Evolutionary conservation across 2,329 filamentous ascomycete species (phyloP).

Genomic region (Talaromyces verruculosus): DNA sequence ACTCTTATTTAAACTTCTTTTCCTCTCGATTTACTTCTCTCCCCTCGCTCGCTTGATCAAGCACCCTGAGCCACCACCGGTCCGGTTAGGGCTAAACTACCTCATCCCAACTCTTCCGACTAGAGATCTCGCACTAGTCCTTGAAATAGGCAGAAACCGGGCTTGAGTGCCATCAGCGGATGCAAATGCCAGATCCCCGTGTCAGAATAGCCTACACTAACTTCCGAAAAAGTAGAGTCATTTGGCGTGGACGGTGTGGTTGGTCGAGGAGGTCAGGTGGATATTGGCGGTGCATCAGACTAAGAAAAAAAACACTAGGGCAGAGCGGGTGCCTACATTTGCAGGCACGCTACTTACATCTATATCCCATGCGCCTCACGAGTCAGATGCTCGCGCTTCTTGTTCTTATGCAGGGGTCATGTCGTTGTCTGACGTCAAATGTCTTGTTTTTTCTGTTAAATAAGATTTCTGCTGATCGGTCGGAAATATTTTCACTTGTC

Average conservation of each 20-base stretch:
- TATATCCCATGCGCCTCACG: constrained; percentile 5
- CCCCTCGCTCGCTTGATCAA: constrained; percentile 9
- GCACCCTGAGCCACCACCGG: background rate
- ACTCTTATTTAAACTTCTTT: background rate
- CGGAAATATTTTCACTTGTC: background rate
- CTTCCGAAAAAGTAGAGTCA: background rate
- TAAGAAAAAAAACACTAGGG: background rate
- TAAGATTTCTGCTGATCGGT: background rate
- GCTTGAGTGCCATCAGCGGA: background rate
- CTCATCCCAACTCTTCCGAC: background rate
- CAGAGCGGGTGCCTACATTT: background rate
- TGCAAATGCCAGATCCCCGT: background rate
- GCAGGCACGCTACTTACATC: background rate
- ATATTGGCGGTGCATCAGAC: background rate
- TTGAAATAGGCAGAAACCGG: background rate
- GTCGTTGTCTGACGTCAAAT: constrained; percentile 1
- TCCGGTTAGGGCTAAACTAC: background rate
- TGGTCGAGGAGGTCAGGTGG: constrained; percentile 8
- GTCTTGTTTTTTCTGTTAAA: background rate
- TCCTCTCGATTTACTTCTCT: background rate
- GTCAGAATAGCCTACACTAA: background rate
- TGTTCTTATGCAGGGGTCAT: constrained; percentile 11
- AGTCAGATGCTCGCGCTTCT: background rate
- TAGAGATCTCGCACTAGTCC: background rate
- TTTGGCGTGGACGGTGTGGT: background rate